phyloP scores from a whole-genome alignment of 2,329 filamentous ascomycete genomes.

The Rhexocercosporidium sp. region DNA sequence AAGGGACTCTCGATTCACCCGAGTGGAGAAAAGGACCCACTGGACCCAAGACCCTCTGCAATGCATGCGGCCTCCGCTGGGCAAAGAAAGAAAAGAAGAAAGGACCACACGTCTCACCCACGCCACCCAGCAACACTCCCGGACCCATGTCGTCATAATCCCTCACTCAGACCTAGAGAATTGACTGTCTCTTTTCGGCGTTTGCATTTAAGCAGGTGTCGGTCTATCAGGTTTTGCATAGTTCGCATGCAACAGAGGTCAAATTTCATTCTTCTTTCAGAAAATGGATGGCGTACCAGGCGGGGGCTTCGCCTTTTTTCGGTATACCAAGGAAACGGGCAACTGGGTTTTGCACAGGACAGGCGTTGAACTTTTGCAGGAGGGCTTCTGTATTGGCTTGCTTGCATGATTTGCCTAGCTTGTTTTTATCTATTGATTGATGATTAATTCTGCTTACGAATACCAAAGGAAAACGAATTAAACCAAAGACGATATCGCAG shows the following conservation, averaged over 20 bases:
- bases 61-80: slow-evolving; percentile 84
- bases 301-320: neutral
- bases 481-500: neutral
- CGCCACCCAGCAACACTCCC: slow-evolving; percentile 10
- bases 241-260: neutral
- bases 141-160: slow-evolving; percentile 7
- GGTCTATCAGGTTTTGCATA: neutral
- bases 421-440: neutral
- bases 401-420: neutral
- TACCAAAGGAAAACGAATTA: slow-evolving; percentile 1
- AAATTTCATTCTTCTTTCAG: neutral
- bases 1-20: slow-evolving; percentile 84
- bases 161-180: neutral
- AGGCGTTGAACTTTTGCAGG: neutral
- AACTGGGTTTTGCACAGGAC: neutral
- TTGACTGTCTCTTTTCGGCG: neutral
- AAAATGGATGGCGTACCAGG: neutral
- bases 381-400: neutral
- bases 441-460: slow-evolving; percentile 1
- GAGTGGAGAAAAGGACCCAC: slow-evolving; percentile 96
- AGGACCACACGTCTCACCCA: slow-evolving; percentile 13
- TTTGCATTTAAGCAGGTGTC: neutral
- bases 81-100: slow-evolving; percentile 83
- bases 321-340: slow-evolving; percentile 9
- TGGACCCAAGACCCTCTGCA: slow-evolving; percentile 93